Conservation (phyloP, 2,329 filamentous ascomycete genomes). For the Canariomyces notabilis region DNA sequence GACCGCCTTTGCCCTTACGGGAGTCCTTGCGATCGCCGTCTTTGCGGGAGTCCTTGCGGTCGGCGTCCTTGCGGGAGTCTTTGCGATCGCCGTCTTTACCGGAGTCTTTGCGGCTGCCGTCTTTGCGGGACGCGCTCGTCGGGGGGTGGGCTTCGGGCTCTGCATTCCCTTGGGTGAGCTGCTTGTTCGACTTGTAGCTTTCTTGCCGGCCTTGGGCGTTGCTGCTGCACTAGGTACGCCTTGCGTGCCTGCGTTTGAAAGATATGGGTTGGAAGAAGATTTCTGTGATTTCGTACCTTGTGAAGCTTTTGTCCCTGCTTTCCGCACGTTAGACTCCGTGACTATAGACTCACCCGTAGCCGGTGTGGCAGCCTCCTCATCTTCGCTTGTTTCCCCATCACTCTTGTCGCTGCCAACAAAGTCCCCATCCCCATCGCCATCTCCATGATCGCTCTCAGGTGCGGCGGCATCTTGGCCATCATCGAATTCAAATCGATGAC, state of each 20-base stretch:
- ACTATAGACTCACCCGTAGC: conserved; percentile 14
- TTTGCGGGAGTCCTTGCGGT: not conserved
- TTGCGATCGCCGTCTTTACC: too few species aligned
- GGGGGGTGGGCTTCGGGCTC: conserved; percentile 5
- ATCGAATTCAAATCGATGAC: conserved; percentile 23
- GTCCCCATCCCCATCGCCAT: conserved; percentile 27
- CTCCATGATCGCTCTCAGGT: conserved; percentile 22
- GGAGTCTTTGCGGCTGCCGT: not conserved
- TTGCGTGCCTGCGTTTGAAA: conserved; percentile 5
- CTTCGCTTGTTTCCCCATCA: conserved; percentile 24
- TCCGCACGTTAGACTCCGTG: conserved; percentile 13
- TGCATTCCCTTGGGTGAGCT: conserved; percentile 23
- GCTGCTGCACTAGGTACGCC: conserved; percentile 14
- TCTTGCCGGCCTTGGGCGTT: conserved; percentile 7
- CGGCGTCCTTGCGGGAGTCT: not conserved
- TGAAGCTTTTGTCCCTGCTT: conserved; percentile 15
- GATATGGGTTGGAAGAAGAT: not conserved
- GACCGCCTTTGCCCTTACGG: conserved; percentile 7
- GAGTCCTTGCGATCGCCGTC: too few species aligned
- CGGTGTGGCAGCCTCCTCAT: conserved; percentile 14
- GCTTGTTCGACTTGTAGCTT: conserved; percentile 7
- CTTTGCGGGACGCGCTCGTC: conserved; percentile 9
- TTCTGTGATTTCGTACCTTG: conserved; percentile 25
- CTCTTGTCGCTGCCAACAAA: conserved; percentile 26
- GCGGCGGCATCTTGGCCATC: conserved; percentile 20